phyloP scores from a whole-genome alignment of 805 yeast genomes.

The Hanseniaspora guilliermondii region DNA sequence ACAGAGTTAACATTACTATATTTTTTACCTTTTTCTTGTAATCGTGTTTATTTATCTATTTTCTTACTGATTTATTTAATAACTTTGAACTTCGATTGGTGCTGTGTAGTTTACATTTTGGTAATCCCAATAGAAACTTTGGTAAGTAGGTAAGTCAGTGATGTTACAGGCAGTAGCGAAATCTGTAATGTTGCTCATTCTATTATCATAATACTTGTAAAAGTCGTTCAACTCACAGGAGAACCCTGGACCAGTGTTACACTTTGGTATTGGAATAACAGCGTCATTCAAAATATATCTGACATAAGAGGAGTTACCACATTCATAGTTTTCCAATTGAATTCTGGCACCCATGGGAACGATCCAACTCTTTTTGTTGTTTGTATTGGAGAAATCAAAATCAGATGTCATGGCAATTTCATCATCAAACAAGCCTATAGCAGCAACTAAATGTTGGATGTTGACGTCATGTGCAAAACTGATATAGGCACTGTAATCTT shows the following conservation, averaged over 20 bases:
- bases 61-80: neutral
- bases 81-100: conserved; percentile 11
- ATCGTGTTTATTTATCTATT: neutral
- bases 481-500: conserved; percentile 44
- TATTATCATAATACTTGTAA: conserved; percentile 24
- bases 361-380: conserved; percentile 38
- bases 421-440: conserved; percentile 42
- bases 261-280: conserved; percentile 38
- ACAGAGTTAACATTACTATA: conserved; percentile 9
- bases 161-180: conserved; percentile 27
- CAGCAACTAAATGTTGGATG: conserved; percentile 46
- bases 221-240: conserved; percentile 32
- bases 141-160: conserved; percentile 17
- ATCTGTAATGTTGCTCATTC: conserved; percentile 23
- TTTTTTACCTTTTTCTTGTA: neutral
- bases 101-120: conserved; percentile 18
- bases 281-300: conserved; percentile 43
- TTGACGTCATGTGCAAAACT: conserved; percentile 70
- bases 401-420: conserved; percentile 33
- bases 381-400: conserved; percentile 34
- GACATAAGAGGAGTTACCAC: conserved; percentile 32
- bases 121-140: conserved; percentile 22
- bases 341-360: conserved; percentile 49
- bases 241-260: conserved; percentile 45
- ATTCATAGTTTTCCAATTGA: conserved; percentile 38